Evolutionary conservation across 305 asterid genomes (phyloP), one percentile per base, ranked within the genome.

Genomic region (Solanum aculeatissimum): DNA sequence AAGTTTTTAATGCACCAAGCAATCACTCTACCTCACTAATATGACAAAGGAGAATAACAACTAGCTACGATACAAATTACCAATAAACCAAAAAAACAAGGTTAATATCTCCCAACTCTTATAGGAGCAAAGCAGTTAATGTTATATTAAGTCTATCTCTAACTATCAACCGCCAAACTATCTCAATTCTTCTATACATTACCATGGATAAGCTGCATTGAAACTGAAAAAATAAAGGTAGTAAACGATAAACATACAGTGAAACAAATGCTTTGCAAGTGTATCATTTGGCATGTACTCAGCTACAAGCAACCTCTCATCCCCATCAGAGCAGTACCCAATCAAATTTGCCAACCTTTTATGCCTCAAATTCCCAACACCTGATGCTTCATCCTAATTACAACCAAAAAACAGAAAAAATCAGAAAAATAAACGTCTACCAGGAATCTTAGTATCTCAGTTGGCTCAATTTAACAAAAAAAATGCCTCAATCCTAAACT

Each of bases 261-360:
- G 99, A 89, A 96, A 96, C 81, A 96, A 91, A 92, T 96, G 99
- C 90, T 96, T 96, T 12, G 98, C 98, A 47, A 96, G 98, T 29
- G 99, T 96, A 91, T 94, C 98, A 85, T 96, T 96, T 3, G 98
- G 97, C 98, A 96, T 96, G 89, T 92, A 96, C 87, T 96, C 99
- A 25, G 99, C 98, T n/a, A 96, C 98, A 19, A 94, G 97, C 88
- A 96, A 85, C 91, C 99, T 94, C 92, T 96, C 99, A 84, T 96
- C 98, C 55, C 98, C 99, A 81, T 96, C 97, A 85, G 98, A 93
- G 83, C 99, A 96, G 84, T 96, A 96, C 40, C 98, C 99, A 25
- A 96, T 93, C 94, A 96, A 90, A 93, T 96, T 96, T 27, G 98
- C 98, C 86, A 95, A 91, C 92, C 98, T 87, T 91, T 95, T 93